A percentile compares a stretch with the other conserved stretches of the same genome.
phyloP scores from a whole-genome alignment of 306 rosid genomes.

The Pyrus pyrifolia region DNA sequence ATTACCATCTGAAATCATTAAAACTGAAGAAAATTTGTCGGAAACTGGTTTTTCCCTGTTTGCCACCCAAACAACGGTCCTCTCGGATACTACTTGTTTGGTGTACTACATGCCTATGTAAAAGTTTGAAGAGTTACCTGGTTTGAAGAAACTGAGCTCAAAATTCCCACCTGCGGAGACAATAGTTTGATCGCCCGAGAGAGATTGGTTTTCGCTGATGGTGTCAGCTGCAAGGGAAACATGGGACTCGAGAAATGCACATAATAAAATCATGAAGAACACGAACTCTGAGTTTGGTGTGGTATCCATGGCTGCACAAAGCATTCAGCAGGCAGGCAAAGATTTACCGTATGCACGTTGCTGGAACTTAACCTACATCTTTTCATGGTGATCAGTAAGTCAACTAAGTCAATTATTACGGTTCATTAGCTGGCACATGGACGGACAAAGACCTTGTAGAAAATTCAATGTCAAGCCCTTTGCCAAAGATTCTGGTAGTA shows the following conservation, averaged over 20 bases:
- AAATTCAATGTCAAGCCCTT: no score
- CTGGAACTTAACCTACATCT: no score
- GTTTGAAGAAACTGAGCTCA: constrained; percentile 44
- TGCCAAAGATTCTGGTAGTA: no score
- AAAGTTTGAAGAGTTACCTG: constrained; percentile 35
- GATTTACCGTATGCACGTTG: no score
- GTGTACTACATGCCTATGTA: constrained; percentile 58
- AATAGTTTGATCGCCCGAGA: constrained; percentile 50
- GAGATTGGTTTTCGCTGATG: constrained; percentile 37
- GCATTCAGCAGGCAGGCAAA: neutral
- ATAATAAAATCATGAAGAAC: neutral
- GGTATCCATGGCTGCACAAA: constrained; percentile 15
- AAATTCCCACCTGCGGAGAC: constrained; percentile 28
- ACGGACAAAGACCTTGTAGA: no score
- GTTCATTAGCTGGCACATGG: no score
- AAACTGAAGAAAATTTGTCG: constrained; percentile 13
- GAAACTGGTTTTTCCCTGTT: constrained; percentile 34
- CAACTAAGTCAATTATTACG: no score
- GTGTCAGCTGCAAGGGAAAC: constrained; percentile 25
- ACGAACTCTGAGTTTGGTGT: constrained; percentile 12
- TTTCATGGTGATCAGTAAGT: no score
- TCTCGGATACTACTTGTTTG: neutral
- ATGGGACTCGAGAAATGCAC: neutral
- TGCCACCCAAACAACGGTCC: constrained; percentile 25
- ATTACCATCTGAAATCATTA: constrained; percentile 25